Evolutionary conservation across 208 protist species (phyloP).

Genomic region (Porcisia hertigi): DNA sequence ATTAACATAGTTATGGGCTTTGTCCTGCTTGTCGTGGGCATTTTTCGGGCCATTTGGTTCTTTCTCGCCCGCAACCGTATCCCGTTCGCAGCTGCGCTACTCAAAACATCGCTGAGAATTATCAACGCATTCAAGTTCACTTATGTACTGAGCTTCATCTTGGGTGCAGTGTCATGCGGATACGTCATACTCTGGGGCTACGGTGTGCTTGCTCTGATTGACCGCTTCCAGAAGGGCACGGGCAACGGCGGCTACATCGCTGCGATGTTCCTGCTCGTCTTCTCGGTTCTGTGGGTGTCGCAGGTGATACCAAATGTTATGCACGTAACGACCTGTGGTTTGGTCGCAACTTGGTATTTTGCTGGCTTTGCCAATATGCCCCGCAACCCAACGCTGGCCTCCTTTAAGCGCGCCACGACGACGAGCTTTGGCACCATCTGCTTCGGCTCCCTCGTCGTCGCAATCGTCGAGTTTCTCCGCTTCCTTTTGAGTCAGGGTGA

Average conservation of each 20-base stretch:
- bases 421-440: slow-evolving; percentile 92
- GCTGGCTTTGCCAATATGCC: slow-evolving; percentile 68
- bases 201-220: slow-evolving; percentile 37
- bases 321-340: slow-evolving; percentile 79
- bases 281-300: slow-evolving; percentile 63
- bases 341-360: slow-evolving; percentile 92
- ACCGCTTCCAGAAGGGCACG: slow-evolving; percentile 34
- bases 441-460: slow-evolving; percentile 92
- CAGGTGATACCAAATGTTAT: slow-evolving; percentile 84
- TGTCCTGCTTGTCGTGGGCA: slow-evolving; percentile 39
- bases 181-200: slow-evolving; percentile 66
- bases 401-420: slow-evolving; percentile 76
- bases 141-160: slow-evolving; percentile 45
- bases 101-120: slow-evolving; percentile 47
- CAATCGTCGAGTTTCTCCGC: slow-evolving; percentile 79
- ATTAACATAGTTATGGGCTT: slow-evolving; percentile 36
- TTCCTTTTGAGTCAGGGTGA: slow-evolving; percentile 40
- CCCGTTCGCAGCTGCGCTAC: slow-evolving; percentile 71
- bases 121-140: slow-evolving; percentile 61
- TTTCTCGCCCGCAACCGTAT: slow-evolving; percentile 75
- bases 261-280: slow-evolving; percentile 48
- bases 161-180: slow-evolving; percentile 36
- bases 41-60: slow-evolving; percentile 50
- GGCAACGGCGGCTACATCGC: slow-evolving; percentile 41
- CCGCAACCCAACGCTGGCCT: slow-evolving; percentile 61